These are phyloP conservation scores for Macadamia integrifolia DNA, from an alignment of 164 flowering plant species.

Conservation along the genomic window DNA sequence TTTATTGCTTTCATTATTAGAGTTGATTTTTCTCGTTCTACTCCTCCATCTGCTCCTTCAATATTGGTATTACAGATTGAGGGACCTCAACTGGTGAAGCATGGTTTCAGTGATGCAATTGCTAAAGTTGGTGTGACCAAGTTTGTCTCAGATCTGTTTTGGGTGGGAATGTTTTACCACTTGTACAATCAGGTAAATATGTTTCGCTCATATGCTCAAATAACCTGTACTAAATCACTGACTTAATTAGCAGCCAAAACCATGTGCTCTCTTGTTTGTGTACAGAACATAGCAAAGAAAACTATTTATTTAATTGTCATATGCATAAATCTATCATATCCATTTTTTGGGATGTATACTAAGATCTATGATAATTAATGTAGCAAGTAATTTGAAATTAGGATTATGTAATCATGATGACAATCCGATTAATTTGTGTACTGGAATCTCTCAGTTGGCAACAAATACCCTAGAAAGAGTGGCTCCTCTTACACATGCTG, in stretches of 20 bases:
- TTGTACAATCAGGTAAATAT: slow-evolving; percentile 84
- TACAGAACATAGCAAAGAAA: too few relatives aligned
- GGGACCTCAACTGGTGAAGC: slow-evolving; percentile 70
- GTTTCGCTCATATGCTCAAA: neutral
- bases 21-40: neutral
- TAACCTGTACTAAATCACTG: neutral
- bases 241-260: too few relatives aligned
- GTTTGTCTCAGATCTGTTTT: slow-evolving; percentile 82
- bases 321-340: neutral
- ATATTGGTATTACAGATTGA: slow-evolving; percentile 47
- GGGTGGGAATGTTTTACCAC: slow-evolving; percentile 99
- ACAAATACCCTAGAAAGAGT: slow-evolving; percentile 96
- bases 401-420: neutral
- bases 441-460: slow-evolving; percentile 57
- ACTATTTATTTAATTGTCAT: too few relatives aligned
- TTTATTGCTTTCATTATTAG: too few relatives aligned
- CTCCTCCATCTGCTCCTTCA: neutral
- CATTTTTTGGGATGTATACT: too few relatives aligned
- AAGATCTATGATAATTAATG: neutral
- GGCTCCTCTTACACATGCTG: slow-evolving; percentile 97
- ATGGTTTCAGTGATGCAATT: slow-evolving; percentile 82
- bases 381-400: neutral
- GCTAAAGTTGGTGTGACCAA: slow-evolving; percentile 86
- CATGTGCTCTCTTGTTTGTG: too few relatives aligned
- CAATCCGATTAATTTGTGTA: neutral